Percentiles rank a stretch among this genome's conserved stretches.
Evolutionary conservation across 345 rosid genomes (phyloP).

Genomic region (Bruguiera gymnorhiza): DNA sequence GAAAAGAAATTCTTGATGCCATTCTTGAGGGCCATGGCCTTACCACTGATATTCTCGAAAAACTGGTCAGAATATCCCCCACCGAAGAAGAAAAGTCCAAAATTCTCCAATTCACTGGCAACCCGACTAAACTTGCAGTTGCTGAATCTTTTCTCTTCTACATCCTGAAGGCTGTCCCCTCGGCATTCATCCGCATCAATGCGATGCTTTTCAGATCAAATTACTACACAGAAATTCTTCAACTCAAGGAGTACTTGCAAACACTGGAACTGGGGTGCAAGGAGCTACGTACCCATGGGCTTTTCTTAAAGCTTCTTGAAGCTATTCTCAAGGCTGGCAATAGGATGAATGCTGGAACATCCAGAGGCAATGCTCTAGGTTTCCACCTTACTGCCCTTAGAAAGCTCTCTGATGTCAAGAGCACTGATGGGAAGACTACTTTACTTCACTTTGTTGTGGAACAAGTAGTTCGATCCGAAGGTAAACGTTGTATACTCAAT

Average conservation of each 20-base stretch:
- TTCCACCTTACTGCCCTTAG: constrained; percentile 62
- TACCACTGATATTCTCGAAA: constrained; percentile 56
- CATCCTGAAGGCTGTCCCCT: constrained; percentile 64
- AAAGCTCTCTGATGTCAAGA: constrained; percentile 69
- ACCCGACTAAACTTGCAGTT: constrained; percentile 49
- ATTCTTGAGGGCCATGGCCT: constrained; percentile 53
- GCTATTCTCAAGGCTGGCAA: constrained; percentile 89
- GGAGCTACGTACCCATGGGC: constrained; percentile 64
- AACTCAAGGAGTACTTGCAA: constrained; percentile 53
- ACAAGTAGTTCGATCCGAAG: constrained; percentile 66
- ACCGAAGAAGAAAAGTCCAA: constrained; percentile 57
- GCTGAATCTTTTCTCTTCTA: constrained; percentile 65
- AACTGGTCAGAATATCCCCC: constrained; percentile 62
- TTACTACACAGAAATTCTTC: constrained; percentile 55
- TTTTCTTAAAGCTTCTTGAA: constrained; percentile 73
- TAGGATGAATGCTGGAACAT: constrained; percentile 81
- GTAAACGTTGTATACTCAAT: constrained; percentile 38
- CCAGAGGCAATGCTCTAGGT: constrained; percentile 82
- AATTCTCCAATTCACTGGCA: constrained; percentile 56
- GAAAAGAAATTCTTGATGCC: constrained; percentile 42
- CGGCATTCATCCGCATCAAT: constrained; percentile 57
- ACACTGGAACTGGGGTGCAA: constrained; percentile 54
- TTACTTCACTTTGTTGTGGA: constrained; percentile 81
- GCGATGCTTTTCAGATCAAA: constrained; percentile 66
- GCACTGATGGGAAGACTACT: constrained; percentile 73